Percentiles rank a stretch among this genome's conserved stretches.
Conservation (phyloP, 306 rosid genomes). For the Sesbania bispinosa region DNA sequence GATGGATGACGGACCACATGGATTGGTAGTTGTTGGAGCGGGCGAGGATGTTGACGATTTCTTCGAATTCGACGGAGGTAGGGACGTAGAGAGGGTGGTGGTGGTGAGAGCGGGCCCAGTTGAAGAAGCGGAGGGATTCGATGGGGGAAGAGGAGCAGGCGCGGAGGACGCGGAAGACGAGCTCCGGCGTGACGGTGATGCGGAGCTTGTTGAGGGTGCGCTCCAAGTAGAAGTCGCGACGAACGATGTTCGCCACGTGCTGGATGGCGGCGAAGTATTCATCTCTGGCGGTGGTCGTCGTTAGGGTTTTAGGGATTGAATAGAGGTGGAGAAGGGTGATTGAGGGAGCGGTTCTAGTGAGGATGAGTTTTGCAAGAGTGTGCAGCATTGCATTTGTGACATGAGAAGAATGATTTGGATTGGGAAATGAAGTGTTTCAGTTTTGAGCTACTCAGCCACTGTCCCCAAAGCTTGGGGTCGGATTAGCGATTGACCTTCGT, state of each 20-base stretch:
- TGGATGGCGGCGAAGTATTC: conserved; percentile 84
- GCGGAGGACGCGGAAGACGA: conserved; percentile 87
- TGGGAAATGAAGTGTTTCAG: too few species aligned
- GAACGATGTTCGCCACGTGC: conserved; percentile 80
- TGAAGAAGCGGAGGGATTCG: conserved; percentile 82
- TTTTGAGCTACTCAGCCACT: neutral
- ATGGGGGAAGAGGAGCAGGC: conserved; percentile 57
- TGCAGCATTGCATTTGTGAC: conserved; percentile 20
- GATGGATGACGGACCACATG: conserved; percentile 78
- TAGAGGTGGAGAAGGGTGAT: neutral
- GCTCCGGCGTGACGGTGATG: conserved; percentile 69
- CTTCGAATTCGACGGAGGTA: conserved; percentile 81
- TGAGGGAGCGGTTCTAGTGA: neutral
- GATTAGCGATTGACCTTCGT: neutral
- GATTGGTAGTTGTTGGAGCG: conserved; percentile 58
- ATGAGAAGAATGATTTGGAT: too few species aligned
- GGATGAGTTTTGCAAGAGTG: neutral
- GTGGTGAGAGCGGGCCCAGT: conserved; percentile 70
- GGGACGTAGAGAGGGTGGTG: conserved; percentile 58
- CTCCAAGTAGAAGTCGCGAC: conserved; percentile 86
- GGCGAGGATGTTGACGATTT: conserved; percentile 70
- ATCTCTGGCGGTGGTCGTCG: conserved; percentile 34
- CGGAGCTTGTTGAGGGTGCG: conserved; percentile 91
- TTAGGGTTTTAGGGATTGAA: conserved; percentile 23
- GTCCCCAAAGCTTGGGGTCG: too few species aligned